Percentiles rank a stretch among this genome's conserved stretches.
phyloP scores from a whole-genome alignment of 139 green algal genomes.

The Ulvella scutata region DNA sequence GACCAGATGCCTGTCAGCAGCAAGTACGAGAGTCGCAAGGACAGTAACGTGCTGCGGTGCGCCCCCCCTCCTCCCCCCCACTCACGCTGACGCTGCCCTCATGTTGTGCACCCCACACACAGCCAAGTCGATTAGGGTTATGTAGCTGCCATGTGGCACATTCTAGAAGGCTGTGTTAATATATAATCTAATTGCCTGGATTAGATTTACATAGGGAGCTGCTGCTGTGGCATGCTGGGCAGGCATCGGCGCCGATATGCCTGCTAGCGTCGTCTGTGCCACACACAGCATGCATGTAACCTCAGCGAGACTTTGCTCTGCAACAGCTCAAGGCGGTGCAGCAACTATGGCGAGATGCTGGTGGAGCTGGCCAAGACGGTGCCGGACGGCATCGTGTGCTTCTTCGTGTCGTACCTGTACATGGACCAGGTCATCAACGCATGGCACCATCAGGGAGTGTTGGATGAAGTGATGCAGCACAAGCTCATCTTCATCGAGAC shows the following conservation, averaged over 20 bases:
- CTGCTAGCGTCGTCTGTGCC: too few relatives aligned
- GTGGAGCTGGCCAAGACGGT: conserved; percentile 74
- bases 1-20: conserved; percentile 87
- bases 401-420: conserved; percentile 98
- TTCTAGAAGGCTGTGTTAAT: too few relatives aligned
- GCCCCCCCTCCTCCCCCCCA: background rate
- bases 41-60: conserved; percentile 30
- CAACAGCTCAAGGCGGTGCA: background rate
- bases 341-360: conserved; percentile 90
- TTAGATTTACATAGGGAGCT: too few relatives aligned
- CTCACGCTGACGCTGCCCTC: background rate
- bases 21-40: conserved; percentile 78
- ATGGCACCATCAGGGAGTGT: conserved; percentile 90
- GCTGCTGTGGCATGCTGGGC: too few relatives aligned
- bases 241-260: too few relatives aligned
- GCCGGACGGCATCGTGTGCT: conserved; percentile 86
- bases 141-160: too few relatives aligned
- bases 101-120: too few relatives aligned
- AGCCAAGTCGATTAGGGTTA: too few relatives aligned
- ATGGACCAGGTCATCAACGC: conserved; percentile 85
- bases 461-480: conserved; percentile 81
- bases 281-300: too few relatives aligned
- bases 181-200: too few relatives aligned
- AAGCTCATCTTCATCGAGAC: conserved; percentile 99
- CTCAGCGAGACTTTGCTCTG: too few relatives aligned